Evolutionary conservation across 208 protist species (phyloP).

Genomic region (Crithidia sp.): DNA sequence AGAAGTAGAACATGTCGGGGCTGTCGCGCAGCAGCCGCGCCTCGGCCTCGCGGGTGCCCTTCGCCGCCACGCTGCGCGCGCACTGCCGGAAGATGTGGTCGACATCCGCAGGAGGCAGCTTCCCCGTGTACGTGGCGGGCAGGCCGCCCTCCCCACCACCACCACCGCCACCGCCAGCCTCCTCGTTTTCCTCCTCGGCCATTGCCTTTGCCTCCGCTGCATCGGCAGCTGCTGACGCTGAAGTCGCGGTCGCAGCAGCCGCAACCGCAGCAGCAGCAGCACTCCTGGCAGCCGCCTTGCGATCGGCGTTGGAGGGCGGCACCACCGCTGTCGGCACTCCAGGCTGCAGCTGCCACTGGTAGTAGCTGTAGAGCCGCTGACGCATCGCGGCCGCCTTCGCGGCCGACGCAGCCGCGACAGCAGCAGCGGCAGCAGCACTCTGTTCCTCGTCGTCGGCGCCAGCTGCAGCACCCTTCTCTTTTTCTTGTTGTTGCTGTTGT

Average conservation of each 20-base stretch:
- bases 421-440: not conserved
- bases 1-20: slow-evolving; percentile 77
- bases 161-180: not conserved
- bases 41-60: slow-evolving; percentile 72
- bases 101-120: slow-evolving; percentile 64
- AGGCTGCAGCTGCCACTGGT: slow-evolving; percentile 30
- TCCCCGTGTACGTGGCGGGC: slow-evolving; percentile 65
- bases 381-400: slow-evolving; percentile 15
- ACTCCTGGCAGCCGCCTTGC: slow-evolving; percentile 18
- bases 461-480: not conserved
- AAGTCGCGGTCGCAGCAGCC: slow-evolving; percentile 1
- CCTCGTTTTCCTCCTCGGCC: slow-evolving; percentile 15
- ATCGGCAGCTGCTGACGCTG: not conserved
- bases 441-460: not conserved
- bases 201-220: not conserved
- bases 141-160: not conserved
- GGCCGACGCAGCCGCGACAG: not conserved
- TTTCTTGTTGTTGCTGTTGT: not conserved
- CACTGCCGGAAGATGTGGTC: slow-evolving; percentile 70
- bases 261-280: not conserved
- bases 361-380: slow-evolving; percentile 47
- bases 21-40: slow-evolving; percentile 74
- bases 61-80: slow-evolving; percentile 64
- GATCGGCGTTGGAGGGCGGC: slow-evolving; percentile 14
- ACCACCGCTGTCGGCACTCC: slow-evolving; percentile 12